Evolutionary conservation across 1,284 basidiomycete genomes (phyloP).

Genomic region (Lentinus polychrous): DNA sequence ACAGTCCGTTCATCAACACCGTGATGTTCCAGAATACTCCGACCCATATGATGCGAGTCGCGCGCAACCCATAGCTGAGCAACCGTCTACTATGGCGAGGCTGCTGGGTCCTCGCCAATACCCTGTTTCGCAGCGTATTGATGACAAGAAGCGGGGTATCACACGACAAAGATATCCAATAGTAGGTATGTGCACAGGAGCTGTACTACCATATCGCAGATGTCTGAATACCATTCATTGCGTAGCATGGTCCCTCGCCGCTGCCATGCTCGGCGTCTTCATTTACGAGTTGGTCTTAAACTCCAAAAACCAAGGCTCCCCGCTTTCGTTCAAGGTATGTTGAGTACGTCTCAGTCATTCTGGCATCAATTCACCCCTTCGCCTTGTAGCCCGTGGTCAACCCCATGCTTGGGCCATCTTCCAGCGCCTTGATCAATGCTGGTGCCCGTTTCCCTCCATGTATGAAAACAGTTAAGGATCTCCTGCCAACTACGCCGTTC

Average conservation of each 20-base stretch:
- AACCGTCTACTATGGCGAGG: conserved; percentile 31
- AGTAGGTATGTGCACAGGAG: conserved; percentile 46
- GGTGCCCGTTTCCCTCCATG: conserved; percentile 91
- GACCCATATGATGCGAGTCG: conserved; percentile 36
- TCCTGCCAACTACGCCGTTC: conserved; percentile 55
- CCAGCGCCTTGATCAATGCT: conserved; percentile 77
- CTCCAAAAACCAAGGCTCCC: conserved; percentile 63
- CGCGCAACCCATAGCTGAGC: conserved; percentile 26
- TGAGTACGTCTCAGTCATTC: background rate
- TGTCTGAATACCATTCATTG: conserved; percentile 1
- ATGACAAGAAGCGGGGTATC: conserved; percentile 78
- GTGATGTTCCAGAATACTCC: conserved; percentile 44
- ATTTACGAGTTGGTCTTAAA: conserved; percentile 80
- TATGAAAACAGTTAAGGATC: conserved; percentile 68
- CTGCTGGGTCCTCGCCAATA: conserved; percentile 36
- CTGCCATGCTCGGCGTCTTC: conserved; percentile 65
- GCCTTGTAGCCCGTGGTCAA: conserved; percentile 51
- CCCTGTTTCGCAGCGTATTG: conserved; percentile 77
- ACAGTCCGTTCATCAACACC: background rate
- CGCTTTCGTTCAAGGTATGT: conserved; percentile 72
- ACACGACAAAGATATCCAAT: conserved; percentile 79
- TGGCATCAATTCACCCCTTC: background rate
- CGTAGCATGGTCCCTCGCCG: conserved; percentile 56
- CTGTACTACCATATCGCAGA: background rate
- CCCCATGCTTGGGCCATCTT: conserved; percentile 88